Evolutionary conservation across 805 yeast genomes (phyloP).

Genomic region (Candida maesae): DNA sequence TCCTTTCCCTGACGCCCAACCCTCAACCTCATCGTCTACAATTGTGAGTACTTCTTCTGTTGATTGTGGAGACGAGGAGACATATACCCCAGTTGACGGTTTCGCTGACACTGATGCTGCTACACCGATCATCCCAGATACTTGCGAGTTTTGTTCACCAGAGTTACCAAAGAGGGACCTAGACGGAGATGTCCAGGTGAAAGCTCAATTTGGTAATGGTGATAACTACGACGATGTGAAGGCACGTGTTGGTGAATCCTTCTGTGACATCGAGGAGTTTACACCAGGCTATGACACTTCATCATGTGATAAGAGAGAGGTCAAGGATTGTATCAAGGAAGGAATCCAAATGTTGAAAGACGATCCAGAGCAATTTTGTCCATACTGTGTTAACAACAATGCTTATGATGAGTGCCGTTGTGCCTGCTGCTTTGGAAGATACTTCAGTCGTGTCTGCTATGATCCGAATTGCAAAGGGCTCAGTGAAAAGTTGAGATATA

Average conservation of each 20-base stretch:
- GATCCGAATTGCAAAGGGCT: conserved; percentile 23
- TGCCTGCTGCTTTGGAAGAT: conserved; percentile 27
- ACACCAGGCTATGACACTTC: conserved; percentile 22
- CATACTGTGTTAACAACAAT: conserved; percentile 26
- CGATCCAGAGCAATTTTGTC: conserved; percentile 25
- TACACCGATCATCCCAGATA: neutral
- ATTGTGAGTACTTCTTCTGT: neutral
- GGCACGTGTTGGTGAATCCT: conserved; percentile 16
- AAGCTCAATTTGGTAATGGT: conserved; percentile 20
- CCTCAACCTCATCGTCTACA: neutral
- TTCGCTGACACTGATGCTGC: neutral
- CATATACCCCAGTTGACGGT: neutral
- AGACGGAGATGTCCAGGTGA: neutral
- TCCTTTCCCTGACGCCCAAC: conserved; percentile 11
- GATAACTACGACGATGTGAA: conserved; percentile 27
- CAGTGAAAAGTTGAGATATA: conserved; percentile 24
- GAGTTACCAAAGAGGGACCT: neutral
- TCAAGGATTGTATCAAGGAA: conserved; percentile 23
- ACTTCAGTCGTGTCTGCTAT: conserved; percentile 26
- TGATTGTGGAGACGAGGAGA: neutral
- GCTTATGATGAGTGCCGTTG: conserved; percentile 29
- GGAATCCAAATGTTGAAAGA: conserved; percentile 19
- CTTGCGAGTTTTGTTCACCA: neutral
- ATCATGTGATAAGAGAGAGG: conserved; percentile 19
- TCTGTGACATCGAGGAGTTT: conserved; percentile 21